Evolutionary conservation across 2,329 filamentous ascomycete genomes (phyloP), one percentile per base, ranked within the genome.

Genomic region (Colletotrichum musae): DNA sequence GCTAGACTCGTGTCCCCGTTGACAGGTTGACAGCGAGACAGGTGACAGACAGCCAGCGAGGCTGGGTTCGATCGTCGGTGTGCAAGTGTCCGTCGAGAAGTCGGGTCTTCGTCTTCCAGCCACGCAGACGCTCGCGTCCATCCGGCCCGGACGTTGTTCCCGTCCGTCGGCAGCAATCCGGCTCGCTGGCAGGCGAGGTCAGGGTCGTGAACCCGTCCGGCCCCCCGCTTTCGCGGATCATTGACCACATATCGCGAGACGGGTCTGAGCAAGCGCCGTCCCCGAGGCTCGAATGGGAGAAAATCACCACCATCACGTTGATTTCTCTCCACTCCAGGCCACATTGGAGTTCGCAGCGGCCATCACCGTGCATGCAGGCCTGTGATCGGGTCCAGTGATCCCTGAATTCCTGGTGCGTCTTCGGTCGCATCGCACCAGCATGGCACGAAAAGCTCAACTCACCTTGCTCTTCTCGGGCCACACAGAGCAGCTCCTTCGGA

Each of bases 371-470:
- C 41, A 24, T 41, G 26, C 13, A 47, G 15, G 18, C 21, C 16
- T 21, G 36, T 21, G 12, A 52, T 41, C 48, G 41, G 39, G 48
- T 41, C 54, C 53, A 36, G 52, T 24, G 21, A 28, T 36, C 21
- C 28, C 41, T 47, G 24, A 10, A 54, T 45, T 50, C 28, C 36
- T 59, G 56, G 32, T 28, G 50, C 50, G 36, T 59, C 43, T 56
- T n/a, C 56, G 24, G 61, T 60, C 51, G 61, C 56, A 66, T 69
- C 50, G 62, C 66, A 57, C 62, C 56, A 69, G 66, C 66, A 69
- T 69, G 24, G 50, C 50, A 69, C 66, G 54, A 60, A 69, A 50
- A 58, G 56, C 56, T 56, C 50, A 36, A 68, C 57, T 65, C 43
- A 51, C 50, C 32, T 13, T 61, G 24, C 53, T 58, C 18, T 52